These are phyloP conservation scores for Penicillium sp. DNA, from an alignment of 2,329 filamentous ascomycete species.

Conservation along the genomic window DNA sequence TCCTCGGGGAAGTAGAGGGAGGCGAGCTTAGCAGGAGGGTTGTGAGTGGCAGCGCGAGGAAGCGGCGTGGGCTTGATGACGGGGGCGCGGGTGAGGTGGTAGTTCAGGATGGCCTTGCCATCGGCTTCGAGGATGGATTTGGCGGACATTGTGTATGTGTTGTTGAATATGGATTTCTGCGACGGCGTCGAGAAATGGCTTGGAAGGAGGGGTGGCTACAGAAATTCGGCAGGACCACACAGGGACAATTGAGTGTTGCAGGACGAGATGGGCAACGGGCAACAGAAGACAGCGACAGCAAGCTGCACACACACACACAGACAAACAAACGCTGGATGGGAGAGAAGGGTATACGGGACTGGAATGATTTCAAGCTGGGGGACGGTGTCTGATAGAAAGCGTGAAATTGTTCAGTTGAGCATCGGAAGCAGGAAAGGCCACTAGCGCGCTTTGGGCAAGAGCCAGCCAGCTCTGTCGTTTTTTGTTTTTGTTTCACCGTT, in stretches of 20 bases:
- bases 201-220: not conserved
- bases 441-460: not conserved
- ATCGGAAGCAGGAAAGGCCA: not conserved
- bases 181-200: not conserved
- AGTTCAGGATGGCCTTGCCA: slow-evolving; percentile 99
- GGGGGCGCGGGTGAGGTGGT: slow-evolving; percentile 95
- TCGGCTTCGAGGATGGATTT: slow-evolving; percentile 99
- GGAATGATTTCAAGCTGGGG: not conserved
- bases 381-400: not conserved
- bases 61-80: slow-evolving; percentile 98
- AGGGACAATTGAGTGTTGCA: not conserved
- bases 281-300: not conserved
- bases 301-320: not conserved
- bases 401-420: not conserved
- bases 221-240: not conserved
- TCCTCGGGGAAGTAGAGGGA: slow-evolving; percentile 91
- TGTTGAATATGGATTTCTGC: not conserved
- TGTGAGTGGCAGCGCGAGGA: slow-evolving; percentile 78
- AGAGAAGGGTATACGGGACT: not conserved
- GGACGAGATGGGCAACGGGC: not conserved
- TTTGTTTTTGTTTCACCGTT: slow-evolving; percentile 1
- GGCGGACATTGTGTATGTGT: slow-evolving; percentile 67
- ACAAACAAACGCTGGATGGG: not conserved
- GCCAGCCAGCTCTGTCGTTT: not conserved
- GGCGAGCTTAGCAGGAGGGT: slow-evolving; percentile 84